phyloP scores from a whole-genome alignment of 179 eudicot genomes.

The Monotropa hypopitys region DNA sequence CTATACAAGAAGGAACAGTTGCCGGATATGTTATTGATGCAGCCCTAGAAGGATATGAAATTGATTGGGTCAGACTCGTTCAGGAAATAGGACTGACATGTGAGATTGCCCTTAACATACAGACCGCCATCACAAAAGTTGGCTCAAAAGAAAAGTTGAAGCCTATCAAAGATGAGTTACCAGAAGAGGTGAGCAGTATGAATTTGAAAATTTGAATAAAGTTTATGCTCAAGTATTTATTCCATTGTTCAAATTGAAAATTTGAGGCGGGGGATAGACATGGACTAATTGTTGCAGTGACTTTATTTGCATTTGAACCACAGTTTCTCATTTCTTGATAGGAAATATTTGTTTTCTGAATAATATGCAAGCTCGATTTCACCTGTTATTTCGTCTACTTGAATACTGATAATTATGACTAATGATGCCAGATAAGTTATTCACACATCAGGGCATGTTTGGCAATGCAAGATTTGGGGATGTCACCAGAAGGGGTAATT shows the following conservation, averaged over 20 bases:
- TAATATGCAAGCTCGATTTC: not conserved
- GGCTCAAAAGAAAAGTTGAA: constrained; percentile 64
- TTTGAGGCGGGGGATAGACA: not conserved
- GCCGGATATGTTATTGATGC: constrained; percentile 60
- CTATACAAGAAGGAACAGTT: constrained; percentile 68
- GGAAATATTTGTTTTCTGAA: no score
- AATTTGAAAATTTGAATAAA: not conserved
- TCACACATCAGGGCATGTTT: constrained; percentile 42
- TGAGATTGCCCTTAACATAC: constrained; percentile 27
- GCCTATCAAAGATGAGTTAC: constrained; percentile 73
- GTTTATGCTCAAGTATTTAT: not conserved
- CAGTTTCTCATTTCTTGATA: not conserved
- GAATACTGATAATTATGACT: constrained; percentile 3
- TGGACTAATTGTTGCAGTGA: not conserved
- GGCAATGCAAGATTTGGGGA: constrained; percentile 45
- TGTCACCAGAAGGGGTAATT: constrained; percentile 20
- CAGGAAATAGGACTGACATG: constrained; percentile 44
- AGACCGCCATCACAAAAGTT: constrained; percentile 45
- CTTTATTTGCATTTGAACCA: constrained; percentile 3
- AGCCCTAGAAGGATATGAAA: constrained; percentile 44
- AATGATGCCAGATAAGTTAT: constrained; percentile 40
- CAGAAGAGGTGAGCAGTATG: constrained; percentile 51
- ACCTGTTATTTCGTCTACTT: not conserved
- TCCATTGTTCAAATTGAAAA: not conserved
- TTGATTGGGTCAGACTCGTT: constrained; percentile 64